phyloP scores from a whole-genome alignment of 768 basidiomycete genomes.

The Suillus alpinus region DNA sequence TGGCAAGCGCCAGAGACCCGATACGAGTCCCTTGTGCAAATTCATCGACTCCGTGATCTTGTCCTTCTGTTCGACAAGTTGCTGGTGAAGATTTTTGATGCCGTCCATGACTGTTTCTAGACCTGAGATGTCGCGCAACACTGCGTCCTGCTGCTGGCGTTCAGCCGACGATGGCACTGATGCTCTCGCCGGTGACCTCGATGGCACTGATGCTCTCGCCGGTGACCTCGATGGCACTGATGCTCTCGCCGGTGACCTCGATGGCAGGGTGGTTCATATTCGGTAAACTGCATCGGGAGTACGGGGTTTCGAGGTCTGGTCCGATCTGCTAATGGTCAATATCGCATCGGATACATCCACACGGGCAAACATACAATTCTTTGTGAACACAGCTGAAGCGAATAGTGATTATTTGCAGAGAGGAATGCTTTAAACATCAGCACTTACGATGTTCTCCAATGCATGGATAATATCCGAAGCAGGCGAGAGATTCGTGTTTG shows the following conservation, averaged over 20 bases:
- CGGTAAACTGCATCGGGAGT: slow-evolving; percentile 10
- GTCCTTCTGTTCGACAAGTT: too few relatives aligned
- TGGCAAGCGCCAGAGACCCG: background rate
- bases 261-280: slow-evolving; percentile 18
- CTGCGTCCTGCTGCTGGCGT: slow-evolving; percentile 12
- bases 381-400: too few relatives aligned
- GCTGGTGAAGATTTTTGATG: too few relatives aligned
- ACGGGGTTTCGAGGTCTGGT: slow-evolving; percentile 16
- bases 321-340: slow-evolving; percentile 4
- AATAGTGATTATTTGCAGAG: too few relatives aligned
- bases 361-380: too few relatives aligned
- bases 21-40: background rate
- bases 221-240: slow-evolving; percentile 13
- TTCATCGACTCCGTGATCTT: too few relatives aligned
- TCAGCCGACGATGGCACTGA: slow-evolving; percentile 17
- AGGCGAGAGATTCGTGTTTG: background rate
- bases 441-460: background rate
- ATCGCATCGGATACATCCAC: too few relatives aligned
- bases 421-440: background rate
- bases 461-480: background rate
- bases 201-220: slow-evolving; percentile 12
- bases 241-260: slow-evolving; percentile 7
- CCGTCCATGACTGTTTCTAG: background rate
- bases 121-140: slow-evolving; percentile 11
- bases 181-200: slow-evolving; percentile 8